phyloP scores from a whole-genome alignment of 164 flowering plant genomes.

The Magnolia sinica region DNA sequence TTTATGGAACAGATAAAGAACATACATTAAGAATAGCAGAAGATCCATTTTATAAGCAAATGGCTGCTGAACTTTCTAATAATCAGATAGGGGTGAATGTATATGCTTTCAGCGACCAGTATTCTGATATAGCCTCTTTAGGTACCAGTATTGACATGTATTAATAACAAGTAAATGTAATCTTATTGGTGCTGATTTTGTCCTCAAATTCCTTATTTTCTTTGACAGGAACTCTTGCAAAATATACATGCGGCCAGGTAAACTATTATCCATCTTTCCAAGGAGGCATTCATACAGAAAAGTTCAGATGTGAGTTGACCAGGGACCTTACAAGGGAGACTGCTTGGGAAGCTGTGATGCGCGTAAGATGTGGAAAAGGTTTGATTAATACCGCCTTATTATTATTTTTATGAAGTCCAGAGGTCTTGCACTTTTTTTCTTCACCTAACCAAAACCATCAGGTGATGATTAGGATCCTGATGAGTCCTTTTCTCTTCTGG shows the following conservation, averaged over 20 bases:
- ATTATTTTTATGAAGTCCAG: background rate
- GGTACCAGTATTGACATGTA: conserved; percentile 35
- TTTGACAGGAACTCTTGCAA: conserved; percentile 75
- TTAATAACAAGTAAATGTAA: no score
- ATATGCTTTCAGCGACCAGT: conserved; percentile 90
- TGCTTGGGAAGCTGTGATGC: conserved; percentile 99
- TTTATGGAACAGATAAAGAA: conserved; percentile 92
- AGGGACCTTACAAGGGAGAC: conserved; percentile 97
- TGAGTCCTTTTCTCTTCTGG: conserved; percentile 11
- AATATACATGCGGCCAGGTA: conserved; percentile 94
- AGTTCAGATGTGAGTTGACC: conserved; percentile 71
- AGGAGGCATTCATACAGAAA: conserved; percentile 56
- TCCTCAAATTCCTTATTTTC: background rate
- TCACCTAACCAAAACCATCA: background rate
- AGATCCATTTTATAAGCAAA: conserved; percentile 94
- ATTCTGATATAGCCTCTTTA: conserved; percentile 86
- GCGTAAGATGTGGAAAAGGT: conserved; percentile 96
- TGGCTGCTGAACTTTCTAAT: conserved; percentile 94
- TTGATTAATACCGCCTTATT: background rate
- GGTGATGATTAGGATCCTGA: conserved; percentile 1
- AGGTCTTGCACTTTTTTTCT: background rate
- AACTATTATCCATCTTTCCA: conserved; percentile 80
- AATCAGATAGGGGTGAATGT: conserved; percentile 77
- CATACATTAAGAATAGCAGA: conserved; percentile 69
- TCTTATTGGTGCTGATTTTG: conserved; percentile 1